phyloP scores from a whole-genome alignment of 2,329 filamentous ascomycete species.

The Colletotrichum sp. region DNA sequence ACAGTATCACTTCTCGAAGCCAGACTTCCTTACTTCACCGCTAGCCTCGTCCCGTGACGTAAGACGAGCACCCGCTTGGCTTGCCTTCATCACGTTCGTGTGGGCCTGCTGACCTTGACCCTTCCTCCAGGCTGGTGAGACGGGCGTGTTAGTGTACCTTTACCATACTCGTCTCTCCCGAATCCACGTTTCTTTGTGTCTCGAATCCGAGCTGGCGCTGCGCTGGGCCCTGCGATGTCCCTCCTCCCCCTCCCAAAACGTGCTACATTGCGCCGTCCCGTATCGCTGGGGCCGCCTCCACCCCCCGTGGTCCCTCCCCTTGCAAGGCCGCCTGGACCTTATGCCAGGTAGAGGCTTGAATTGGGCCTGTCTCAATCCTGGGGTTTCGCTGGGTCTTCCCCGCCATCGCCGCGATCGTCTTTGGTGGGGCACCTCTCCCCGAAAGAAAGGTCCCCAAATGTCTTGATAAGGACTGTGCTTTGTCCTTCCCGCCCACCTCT shows the following conservation, averaged over 20 bases:
- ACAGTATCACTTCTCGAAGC: neutral
- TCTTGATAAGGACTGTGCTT: conserved; percentile 12
- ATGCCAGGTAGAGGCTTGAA: neutral
- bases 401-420: neutral
- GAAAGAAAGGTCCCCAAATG: neutral
- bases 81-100: neutral
- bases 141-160: neutral
- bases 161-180: neutral
- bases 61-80: conserved; percentile 3
- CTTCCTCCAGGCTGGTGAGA: neutral
- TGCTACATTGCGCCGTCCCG: neutral
- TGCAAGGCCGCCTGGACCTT: neutral
- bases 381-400: conserved; percentile 15
- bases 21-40: neutral
- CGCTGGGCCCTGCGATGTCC: neutral
- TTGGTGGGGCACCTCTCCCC: conserved; percentile 4
- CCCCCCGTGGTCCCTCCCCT: neutral
- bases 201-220: neutral
- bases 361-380: neutral
- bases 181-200: neutral
- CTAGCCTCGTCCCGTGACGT: conserved; percentile 14
- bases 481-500: neutral
- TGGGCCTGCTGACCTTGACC: conserved; percentile 10
- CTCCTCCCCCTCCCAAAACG: neutral
- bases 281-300: neutral